Percentiles rank a stretch among this genome's conserved stretches.
phyloP scores from a whole-genome alignment of 805 yeast genomes.

The Isabelozyma pseudorhagii region DNA sequence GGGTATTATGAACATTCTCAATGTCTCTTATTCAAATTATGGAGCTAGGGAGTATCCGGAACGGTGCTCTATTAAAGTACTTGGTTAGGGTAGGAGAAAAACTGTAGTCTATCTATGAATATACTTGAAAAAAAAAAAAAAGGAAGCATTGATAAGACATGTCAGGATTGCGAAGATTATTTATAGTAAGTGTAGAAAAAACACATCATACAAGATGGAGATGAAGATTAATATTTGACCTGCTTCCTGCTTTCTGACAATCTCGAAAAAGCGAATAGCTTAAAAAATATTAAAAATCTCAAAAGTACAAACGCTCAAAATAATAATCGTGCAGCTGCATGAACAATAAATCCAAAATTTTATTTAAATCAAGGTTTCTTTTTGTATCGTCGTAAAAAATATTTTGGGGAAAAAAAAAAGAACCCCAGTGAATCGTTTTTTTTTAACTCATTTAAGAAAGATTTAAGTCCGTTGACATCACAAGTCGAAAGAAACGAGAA shows the following conservation, averaged over 20 bases:
- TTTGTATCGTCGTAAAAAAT: neutral
- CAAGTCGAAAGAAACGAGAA: neutral
- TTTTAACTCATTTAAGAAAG: neutral
- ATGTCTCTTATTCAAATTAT: too few relatives aligned
- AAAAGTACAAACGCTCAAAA: neutral
- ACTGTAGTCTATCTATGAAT: too few relatives aligned
- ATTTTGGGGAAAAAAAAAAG: too few relatives aligned
- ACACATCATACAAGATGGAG: neutral
- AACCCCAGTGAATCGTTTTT: neutral
- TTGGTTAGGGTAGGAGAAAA: neutral
- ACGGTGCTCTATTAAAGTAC: too few relatives aligned
- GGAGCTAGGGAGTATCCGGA: too few relatives aligned
- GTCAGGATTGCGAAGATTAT: neutral
- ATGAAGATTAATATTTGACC: neutral
- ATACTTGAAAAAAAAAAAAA: too few relatives aligned
- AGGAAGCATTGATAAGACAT: neutral
- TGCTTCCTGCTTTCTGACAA: too few relatives aligned
- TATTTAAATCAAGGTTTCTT: neutral
- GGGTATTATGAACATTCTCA: slow-evolving; percentile 4
- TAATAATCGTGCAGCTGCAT: neutral
- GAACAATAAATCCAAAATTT: too few relatives aligned
- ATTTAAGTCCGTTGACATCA: neutral
- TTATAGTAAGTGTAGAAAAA: neutral
- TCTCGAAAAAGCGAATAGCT: neutral
- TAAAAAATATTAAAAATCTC: neutral